Conservation (phyloP, 192 early-diverging fungal genomes). For the Linnemannia exigua region DNA sequence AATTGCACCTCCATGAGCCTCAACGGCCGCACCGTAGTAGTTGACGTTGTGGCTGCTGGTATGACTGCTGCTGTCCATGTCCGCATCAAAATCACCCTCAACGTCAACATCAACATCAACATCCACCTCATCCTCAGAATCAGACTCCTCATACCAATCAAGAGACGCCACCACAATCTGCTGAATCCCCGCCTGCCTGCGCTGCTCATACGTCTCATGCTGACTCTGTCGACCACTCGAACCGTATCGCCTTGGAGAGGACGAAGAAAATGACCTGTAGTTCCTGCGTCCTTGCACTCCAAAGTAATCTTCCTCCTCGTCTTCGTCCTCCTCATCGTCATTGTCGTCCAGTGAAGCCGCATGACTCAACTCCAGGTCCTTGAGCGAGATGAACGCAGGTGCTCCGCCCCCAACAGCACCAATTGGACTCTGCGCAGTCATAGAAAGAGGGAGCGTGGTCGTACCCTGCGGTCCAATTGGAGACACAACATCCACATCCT, state of each 20-base stretch:
- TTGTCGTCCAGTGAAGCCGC: neutral
- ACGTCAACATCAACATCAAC: neutral
- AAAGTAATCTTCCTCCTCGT: neutral
- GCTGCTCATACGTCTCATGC: constrained; percentile 17
- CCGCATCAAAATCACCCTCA: neutral
- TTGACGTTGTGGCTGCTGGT: neutral
- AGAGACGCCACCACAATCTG: constrained; percentile 38
- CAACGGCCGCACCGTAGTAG: neutral
- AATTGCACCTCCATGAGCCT: neutral
- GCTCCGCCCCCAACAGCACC: neutral
- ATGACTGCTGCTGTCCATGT: neutral
- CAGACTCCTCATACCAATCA: constrained; percentile 43
- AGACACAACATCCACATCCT: neutral
- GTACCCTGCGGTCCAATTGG: neutral
- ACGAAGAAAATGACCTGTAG: neutral
- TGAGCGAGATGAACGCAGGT: constrained; percentile 2
- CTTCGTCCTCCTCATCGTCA: neutral
- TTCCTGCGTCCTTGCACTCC: neutral
- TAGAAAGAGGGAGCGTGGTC: neutral
- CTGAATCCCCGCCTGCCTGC: constrained; percentile 22
- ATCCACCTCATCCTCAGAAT: constrained; percentile 45
- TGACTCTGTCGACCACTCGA: neutral
- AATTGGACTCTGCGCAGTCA: neutral
- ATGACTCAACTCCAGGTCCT: constrained; percentile 7
- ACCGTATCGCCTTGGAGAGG: neutral